A percentile compares a stretch with the other conserved stretches of the same genome.
Conservation (phyloP, 352 stramenopile genomes). For the Phytophthora macrochlamydospora region DNA sequence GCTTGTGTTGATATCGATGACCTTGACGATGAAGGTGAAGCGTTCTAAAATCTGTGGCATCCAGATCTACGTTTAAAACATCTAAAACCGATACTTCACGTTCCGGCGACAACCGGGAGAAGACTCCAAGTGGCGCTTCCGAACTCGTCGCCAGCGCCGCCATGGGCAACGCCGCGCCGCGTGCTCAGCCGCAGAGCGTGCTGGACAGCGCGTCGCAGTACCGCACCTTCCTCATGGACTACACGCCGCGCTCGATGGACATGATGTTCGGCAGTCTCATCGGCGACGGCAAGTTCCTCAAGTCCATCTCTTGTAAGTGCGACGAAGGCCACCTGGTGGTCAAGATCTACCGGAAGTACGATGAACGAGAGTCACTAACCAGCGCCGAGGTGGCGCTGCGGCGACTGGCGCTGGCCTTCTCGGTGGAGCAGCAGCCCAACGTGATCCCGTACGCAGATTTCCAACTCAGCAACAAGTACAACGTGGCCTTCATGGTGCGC, state of each 20-base stretch:
- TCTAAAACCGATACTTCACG: neutral
- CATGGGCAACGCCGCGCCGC: conserved; percentile 87
- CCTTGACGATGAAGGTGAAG: too few species aligned
- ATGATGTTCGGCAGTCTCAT: conserved; percentile 89
- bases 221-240: conserved; percentile 89
- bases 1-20: neutral
- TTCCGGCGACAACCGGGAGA: neutral
- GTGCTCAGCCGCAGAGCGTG: conserved; percentile 74
- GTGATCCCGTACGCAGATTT: conserved; percentile 86
- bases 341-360: conserved; percentile 90
- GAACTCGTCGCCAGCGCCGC: neutral
- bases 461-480: conserved; percentile 75
- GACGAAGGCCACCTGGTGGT: conserved; percentile 85
- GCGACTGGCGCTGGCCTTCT: conserved; percentile 58
- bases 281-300: conserved; percentile 90
- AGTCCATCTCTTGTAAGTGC: conserved; percentile 88
- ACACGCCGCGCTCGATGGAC: conserved; percentile 82
- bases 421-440: conserved; percentile 78
- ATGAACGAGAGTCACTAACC: conserved; percentile 69
- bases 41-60: too few species aligned
- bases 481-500: conserved; percentile 93
- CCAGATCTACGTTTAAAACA: neutral
- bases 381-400: conserved; percentile 63
- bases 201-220: conserved; percentile 87
- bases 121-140: neutral